phyloP scores from a whole-genome alignment of 2,329 filamentous ascomycete genomes.

The Nigrospora sphaerica region DNA sequence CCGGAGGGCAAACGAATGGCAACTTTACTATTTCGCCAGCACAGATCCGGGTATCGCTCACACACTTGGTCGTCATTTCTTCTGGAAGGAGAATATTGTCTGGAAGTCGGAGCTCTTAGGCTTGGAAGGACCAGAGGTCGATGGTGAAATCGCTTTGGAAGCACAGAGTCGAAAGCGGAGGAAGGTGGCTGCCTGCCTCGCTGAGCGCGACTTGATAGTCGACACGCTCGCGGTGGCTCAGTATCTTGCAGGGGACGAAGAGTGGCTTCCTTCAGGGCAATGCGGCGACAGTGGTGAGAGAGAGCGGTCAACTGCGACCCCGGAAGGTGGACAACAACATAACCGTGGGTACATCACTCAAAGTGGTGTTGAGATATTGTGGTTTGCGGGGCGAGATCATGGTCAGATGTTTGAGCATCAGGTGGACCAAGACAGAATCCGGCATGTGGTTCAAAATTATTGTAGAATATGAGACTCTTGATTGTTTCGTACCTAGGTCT shows the following conservation, averaged over 20 bases:
- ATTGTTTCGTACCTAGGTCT: too few species aligned
- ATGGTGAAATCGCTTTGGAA: too few species aligned
- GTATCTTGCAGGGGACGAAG: constrained; percentile 41
- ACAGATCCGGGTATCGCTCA: constrained; percentile 61
- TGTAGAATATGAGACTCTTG: constrained; percentile 11
- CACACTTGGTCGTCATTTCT: constrained; percentile 59
- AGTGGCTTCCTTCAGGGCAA: constrained; percentile 12
- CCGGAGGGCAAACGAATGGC: constrained; percentile 57
- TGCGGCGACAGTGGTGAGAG: too few species aligned
- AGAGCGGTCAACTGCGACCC: too few species aligned
- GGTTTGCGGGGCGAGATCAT: constrained; percentile 57
- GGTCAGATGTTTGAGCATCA: constrained; percentile 50
- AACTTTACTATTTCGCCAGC: constrained; percentile 64
- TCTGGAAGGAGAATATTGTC: constrained; percentile 64
- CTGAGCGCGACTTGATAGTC: constrained; percentile 58
- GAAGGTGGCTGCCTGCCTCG: constrained; percentile 48
- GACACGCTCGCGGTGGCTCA: constrained; percentile 49
- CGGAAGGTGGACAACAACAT: too few species aligned
- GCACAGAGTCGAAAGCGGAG: neutral
- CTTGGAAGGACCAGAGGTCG: neutral
- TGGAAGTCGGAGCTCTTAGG: constrained; percentile 59
- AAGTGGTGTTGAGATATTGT: constrained; percentile 47
- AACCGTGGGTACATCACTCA: constrained; percentile 7
- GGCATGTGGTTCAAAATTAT: constrained; percentile 18
- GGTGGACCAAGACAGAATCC: constrained; percentile 15